These are phyloP conservation scores for Thinopyrum elongatum DNA, from an alignment of 176 grass and related monocot genomes.

Conservation along the genomic window DNA sequence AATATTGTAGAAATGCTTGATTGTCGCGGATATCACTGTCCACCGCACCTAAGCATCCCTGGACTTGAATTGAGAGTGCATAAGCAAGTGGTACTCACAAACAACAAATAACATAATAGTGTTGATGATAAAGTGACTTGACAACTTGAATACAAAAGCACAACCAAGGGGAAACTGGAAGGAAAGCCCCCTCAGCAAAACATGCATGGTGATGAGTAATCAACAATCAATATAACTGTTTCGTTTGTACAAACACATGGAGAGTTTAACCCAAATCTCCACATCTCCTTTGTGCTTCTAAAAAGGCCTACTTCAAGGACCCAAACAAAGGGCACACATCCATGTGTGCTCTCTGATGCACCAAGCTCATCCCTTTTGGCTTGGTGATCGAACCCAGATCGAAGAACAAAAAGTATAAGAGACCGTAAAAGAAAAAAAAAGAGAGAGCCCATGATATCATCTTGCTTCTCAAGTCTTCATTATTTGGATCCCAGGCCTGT, in stretches of 20 bases:
- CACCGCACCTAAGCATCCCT: background rate
- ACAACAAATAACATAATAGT: background rate
- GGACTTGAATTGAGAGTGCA: background rate
- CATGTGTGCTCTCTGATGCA: constrained; percentile 32
- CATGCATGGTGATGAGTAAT: constrained; percentile 14
- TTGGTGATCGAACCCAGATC: constrained; percentile 35
- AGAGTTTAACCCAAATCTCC: constrained; percentile 45
- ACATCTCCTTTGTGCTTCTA: constrained; percentile 45
- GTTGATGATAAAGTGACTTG: background rate
- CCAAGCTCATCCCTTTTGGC: constrained; percentile 54
- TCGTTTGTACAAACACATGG: constrained; percentile 60
- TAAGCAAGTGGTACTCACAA: background rate
- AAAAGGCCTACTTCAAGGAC: constrained; percentile 49
- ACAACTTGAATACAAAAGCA: background rate
- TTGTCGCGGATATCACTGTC: no score
- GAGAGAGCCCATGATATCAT: background rate
- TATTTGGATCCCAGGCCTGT: constrained; percentile 47
- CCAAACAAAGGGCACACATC: constrained; percentile 49
- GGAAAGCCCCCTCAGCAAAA: background rate
- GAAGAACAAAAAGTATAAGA: constrained; percentile 33
- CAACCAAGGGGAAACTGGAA: background rate
- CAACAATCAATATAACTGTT: constrained; percentile 50
- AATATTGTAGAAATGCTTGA: background rate
- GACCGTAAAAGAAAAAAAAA: background rate
- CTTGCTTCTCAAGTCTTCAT: constrained; percentile 2